A percentile compares a stretch with the other conserved stretches of the same genome.
Conservation (phyloP, 2,329 filamentous ascomycete genomes). For the Chrysoporthe cubensis region DNA sequence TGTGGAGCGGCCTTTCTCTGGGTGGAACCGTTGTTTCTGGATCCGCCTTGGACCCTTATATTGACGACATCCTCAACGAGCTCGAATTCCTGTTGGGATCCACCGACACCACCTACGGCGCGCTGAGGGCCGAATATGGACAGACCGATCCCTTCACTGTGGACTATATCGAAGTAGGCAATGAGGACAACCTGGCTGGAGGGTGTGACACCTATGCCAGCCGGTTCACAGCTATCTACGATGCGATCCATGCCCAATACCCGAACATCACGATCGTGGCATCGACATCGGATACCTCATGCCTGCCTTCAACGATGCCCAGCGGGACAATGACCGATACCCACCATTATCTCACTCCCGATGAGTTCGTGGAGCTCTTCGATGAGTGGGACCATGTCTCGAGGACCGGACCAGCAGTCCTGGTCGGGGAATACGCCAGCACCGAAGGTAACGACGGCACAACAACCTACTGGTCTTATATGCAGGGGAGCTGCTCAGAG, state of each 20-base stretch:
- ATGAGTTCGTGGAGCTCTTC: constrained; percentile 41
- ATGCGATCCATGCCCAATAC: constrained; percentile 30
- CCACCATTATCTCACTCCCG: constrained; percentile 31
- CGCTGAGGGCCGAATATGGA: constrained; percentile 50
- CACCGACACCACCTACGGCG: constrained; percentile 47
- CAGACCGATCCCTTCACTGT: constrained; percentile 54
- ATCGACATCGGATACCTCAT: constrained; percentile 44
- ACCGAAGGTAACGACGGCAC: constrained; percentile 15
- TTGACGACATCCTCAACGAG: constrained; percentile 54
- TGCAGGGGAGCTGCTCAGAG: constrained; percentile 37
- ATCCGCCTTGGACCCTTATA: constrained; percentile 47
- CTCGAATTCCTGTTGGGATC: constrained; percentile 55
- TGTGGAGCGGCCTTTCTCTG: constrained; percentile 53
- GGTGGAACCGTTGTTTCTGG: constrained; percentile 45
- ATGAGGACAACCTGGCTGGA: constrained; percentile 54
- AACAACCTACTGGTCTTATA: neutral
- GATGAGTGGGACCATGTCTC: constrained; percentile 35
- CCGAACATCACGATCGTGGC: constrained; percentile 21
- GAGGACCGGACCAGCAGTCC: neutral
- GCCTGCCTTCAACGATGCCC: constrained; percentile 38
- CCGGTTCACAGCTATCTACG: constrained; percentile 52
- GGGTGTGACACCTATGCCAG: constrained; percentile 42
- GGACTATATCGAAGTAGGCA: constrained; percentile 56
- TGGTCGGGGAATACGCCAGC: constrained; percentile 3
- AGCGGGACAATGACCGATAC: constrained; percentile 26